Percentiles rank a stretch among this genome's conserved stretches.
Conservation (phyloP, 495 filamentous ascomycete genomes). For the Aspergillus saccharolyticus region DNA sequence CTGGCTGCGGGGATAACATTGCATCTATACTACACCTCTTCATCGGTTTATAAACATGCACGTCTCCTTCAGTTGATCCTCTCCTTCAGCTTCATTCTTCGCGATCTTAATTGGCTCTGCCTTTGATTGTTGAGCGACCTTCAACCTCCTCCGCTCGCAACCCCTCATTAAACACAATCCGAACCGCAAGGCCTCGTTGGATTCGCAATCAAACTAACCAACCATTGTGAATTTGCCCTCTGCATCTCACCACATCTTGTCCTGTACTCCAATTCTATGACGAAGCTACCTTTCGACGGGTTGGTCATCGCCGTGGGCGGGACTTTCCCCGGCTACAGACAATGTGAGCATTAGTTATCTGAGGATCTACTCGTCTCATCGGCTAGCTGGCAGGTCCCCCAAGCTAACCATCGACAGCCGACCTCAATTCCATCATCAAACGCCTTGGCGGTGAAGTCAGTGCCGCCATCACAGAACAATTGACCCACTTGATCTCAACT, state of each 20-base stretch:
- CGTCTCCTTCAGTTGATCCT: not conserved
- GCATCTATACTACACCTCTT: not conserved
- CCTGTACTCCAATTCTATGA: not conserved
- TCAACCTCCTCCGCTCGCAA: not conserved
- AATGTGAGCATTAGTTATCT: slow-evolving; percentile 34
- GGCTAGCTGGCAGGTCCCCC: not conserved
- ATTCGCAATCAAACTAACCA: not conserved
- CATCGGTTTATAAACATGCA: not conserved
- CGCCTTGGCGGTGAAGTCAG: slow-evolving; percentile 46
- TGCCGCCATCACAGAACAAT: slow-evolving; percentile 40
- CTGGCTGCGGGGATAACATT: not conserved
- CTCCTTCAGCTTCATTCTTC: not conserved
- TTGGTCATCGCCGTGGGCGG: slow-evolving; percentile 57
- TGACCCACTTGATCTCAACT: slow-evolving; percentile 58
- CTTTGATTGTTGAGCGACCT: not conserved
- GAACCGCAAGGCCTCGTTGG: not conserved
- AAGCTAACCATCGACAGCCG: slow-evolving; percentile 19
- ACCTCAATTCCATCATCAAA: slow-evolving; percentile 36
- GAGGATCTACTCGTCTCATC: not conserved
- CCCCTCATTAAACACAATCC: not conserved
- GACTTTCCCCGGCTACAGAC: slow-evolving; percentile 49
- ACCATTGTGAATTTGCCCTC: not conserved
- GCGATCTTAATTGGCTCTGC: not conserved
- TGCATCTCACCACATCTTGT: not conserved
- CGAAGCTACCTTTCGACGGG: slow-evolving; percentile 28